phyloP scores from a whole-genome alignment of 192 early-diverging fungal species.

The Rhizophagus clarus region DNA sequence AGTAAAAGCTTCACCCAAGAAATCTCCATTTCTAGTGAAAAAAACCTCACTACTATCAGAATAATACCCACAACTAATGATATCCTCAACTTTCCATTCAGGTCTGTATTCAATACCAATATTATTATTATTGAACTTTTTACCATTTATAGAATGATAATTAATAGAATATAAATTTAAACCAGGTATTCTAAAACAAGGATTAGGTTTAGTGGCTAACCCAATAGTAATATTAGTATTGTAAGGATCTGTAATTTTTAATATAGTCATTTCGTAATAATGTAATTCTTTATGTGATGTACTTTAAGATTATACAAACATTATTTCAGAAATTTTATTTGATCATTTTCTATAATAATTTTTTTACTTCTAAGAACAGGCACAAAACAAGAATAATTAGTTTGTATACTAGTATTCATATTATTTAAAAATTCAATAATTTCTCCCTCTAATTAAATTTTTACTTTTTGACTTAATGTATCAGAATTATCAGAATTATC shows the following conservation, averaged over 20 bases:
- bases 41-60: conserved; percentile 39
- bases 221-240: conserved; percentile 40
- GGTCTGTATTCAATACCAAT: conserved; percentile 36
- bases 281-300: conserved; percentile 22
- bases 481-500: too few species aligned
- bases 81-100: conserved; percentile 34
- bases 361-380: background rate
- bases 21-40: conserved; percentile 45
- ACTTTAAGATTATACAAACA: background rate
- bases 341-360: background rate
- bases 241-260: background rate
- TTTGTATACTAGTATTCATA: conserved; percentile 10
- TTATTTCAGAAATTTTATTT: background rate
- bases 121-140: conserved; percentile 41
- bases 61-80: conserved; percentile 40
- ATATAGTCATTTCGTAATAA: conserved; percentile 47
- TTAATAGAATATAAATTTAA: conserved; percentile 51
- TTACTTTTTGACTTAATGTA: background rate
- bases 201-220: conserved; percentile 45
- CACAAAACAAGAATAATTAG: conserved; percentile 27
- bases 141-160: conserved; percentile 53
- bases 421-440: background rate
- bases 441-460: background rate
- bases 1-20: conserved; percentile 35
- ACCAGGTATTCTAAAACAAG: conserved; percentile 47